These are phyloP conservation scores for Rhododendron mucronatum DNA, from an alignment of 148 eudicot genomes.

Conservation along the genomic window DNA sequence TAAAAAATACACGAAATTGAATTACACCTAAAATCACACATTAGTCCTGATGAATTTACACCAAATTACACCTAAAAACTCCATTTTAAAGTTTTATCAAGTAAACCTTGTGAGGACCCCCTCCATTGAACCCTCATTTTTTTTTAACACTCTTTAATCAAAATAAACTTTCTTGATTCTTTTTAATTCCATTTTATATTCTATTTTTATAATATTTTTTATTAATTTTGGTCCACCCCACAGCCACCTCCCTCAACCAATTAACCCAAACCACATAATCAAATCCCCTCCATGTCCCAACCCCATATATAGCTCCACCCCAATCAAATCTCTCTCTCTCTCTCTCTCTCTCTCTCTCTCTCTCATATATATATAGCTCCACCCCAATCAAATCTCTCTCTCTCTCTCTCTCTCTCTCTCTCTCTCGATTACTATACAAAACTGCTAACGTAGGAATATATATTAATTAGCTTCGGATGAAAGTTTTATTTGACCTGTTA, in stretches of 20 bases:
- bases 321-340: neutral
- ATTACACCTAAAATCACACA: neutral
- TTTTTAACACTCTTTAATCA: too few species aligned
- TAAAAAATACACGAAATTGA: neutral
- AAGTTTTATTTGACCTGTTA: neutral
- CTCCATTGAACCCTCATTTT: neutral
- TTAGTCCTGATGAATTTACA: neutral
- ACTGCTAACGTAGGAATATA: neutral
- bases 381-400: too few species aligned
- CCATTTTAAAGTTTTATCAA: neutral
- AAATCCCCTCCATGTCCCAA: neutral
- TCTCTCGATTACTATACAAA: neutral
- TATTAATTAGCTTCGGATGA: neutral
- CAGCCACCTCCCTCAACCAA: neutral
- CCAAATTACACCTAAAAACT: neutral
- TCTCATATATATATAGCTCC: too few species aligned
- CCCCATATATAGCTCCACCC: neutral
- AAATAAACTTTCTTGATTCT: neutral
- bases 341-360: neutral
- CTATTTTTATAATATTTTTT: neutral
- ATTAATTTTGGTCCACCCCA: neutral
- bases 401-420: neutral
- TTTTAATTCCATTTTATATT: neutral
- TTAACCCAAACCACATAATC: neutral
- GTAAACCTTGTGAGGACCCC: neutral